phyloP scores from a whole-genome alignment of 441 rosid genomes.

The Syzygium syzygioides region DNA sequence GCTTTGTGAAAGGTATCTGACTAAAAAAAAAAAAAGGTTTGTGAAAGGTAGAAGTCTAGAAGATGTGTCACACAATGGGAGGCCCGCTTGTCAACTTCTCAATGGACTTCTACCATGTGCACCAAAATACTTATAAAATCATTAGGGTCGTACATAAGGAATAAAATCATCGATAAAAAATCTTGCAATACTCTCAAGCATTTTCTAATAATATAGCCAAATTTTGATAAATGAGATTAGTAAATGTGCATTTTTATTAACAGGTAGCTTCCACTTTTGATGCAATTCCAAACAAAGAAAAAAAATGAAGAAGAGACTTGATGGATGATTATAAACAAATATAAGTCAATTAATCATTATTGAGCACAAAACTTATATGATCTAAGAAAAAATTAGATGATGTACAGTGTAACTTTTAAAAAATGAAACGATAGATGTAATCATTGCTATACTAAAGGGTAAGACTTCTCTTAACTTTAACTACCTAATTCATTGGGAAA shows the following conservation, averaged over 20 bases:
- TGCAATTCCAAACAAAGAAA: not conserved
- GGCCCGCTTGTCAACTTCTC: no score
- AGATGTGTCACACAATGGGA: no score
- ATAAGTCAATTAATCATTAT: no score
- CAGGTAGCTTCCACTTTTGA: not conserved
- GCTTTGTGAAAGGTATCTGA: no score
- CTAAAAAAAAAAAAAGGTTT: no score
- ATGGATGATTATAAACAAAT: not conserved
- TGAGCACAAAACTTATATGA: not conserved
- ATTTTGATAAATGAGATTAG: not conserved
- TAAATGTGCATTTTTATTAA: no score
- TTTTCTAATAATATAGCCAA: not conserved
- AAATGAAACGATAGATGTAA: not conserved
- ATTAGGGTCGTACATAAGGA: no score
- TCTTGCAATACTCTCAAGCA: not conserved
- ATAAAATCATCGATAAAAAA: no score
- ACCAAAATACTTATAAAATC: no score
- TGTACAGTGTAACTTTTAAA: not conserved
- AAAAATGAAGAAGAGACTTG: not conserved
- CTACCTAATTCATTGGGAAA: not conserved
- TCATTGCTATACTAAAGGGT: not conserved
- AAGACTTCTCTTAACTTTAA: not conserved
- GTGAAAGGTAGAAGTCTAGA: no score
- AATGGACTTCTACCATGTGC: no score
- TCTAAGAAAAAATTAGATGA: not conserved